phyloP scores from a whole-genome alignment of 257 asterid species.

The Paraleonurus japonicus region DNA sequence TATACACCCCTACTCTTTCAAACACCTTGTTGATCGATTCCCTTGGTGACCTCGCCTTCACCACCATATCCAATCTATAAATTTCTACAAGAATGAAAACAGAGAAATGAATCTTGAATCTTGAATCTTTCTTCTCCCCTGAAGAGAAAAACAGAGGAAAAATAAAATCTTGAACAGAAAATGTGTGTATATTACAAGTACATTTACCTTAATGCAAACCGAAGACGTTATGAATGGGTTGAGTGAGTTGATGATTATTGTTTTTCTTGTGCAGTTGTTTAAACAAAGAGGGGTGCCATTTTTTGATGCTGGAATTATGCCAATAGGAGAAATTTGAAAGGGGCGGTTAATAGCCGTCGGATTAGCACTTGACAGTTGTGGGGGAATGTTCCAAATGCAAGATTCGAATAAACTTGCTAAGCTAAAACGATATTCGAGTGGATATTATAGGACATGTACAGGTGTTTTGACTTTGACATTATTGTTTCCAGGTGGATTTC shows the following conservation, averaged over 20 bases:
- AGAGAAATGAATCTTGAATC: no score
- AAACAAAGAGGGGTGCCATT: slow-evolving; percentile 16
- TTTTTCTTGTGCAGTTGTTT: slow-evolving; percentile 4
- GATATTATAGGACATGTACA: not conserved
- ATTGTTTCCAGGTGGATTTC: not conserved
- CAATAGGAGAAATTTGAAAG: not conserved
- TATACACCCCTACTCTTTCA: slow-evolving; percentile 73
- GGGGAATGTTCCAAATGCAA: slow-evolving; percentile 32
- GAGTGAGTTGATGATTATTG: slow-evolving; percentile 9
- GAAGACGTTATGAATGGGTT: slow-evolving; percentile 2
- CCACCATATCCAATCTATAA: slow-evolving; percentile 48
- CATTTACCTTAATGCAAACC: slow-evolving; percentile 18
- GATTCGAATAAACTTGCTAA: slow-evolving; percentile 32
- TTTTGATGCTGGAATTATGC: slow-evolving; percentile 35
- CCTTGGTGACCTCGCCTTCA: slow-evolving; percentile 58
- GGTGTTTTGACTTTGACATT: slow-evolving; percentile 22
- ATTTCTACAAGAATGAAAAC: no score
- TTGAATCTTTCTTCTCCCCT: not conserved
- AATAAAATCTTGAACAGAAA: not conserved
- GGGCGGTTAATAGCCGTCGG: slow-evolving; percentile 18
- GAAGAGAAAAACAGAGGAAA: not conserved
- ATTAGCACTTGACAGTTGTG: slow-evolving; percentile 6
- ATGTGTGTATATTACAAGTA: not conserved
- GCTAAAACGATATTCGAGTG: not conserved
- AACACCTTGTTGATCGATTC: slow-evolving; percentile 66